A percentile compares a stretch with the other conserved stretches of the same genome.
Conservation (phyloP, 2,329 filamentous ascomycete genomes). For the Penicillium digitatum region DNA sequence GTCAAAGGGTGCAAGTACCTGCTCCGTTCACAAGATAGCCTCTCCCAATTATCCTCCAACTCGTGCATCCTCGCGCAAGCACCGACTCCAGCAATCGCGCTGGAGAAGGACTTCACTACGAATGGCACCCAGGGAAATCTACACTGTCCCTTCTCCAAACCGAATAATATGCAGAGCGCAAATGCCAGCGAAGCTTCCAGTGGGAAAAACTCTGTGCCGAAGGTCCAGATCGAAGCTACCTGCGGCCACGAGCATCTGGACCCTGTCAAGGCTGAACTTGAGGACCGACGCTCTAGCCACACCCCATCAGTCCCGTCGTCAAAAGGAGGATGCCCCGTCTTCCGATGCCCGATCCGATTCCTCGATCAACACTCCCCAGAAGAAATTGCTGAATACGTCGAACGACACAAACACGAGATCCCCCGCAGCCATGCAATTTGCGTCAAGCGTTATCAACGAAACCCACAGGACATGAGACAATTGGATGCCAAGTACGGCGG, state of each 20-base stretch:
- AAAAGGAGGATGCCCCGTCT: slow-evolving; percentile 59
- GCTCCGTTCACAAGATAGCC: slow-evolving; percentile 30
- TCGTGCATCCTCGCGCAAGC: slow-evolving; percentile 40
- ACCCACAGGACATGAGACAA: slow-evolving; percentile 77
- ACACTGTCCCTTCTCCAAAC: slow-evolving; percentile 71
- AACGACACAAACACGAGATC: slow-evolving; percentile 91
- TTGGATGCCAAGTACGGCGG: slow-evolving; percentile 93
- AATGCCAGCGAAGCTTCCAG: slow-evolving; percentile 33
- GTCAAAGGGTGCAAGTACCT: slow-evolving; percentile 41
- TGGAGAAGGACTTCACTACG: slow-evolving; percentile 90
- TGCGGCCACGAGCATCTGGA: slow-evolving; percentile 57
- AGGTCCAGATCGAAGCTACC: slow-evolving; percentile 41
- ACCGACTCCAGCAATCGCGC: slow-evolving; percentile 60
- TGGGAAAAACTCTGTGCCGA: slow-evolving; percentile 39
- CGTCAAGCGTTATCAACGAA: slow-evolving; percentile 81
- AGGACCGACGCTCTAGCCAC: slow-evolving; percentile 45
- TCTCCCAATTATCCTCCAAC: slow-evolving; percentile 33
- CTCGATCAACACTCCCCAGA: slow-evolving; percentile 88
- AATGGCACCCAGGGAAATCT: slow-evolving; percentile 74
- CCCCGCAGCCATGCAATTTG: slow-evolving; percentile 92
- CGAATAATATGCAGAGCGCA: slow-evolving; percentile 39
- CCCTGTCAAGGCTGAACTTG: slow-evolving; percentile 49
- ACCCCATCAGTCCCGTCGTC: slow-evolving; percentile 42
- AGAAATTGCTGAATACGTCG: slow-evolving; percentile 88
- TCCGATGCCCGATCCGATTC: slow-evolving; percentile 88